A percentile compares a stretch with the other conserved stretches of the same genome.
Evolutionary conservation across 164 flowering plant genomes (phyloP).

Genomic region (Liriodendron chinense): DNA sequence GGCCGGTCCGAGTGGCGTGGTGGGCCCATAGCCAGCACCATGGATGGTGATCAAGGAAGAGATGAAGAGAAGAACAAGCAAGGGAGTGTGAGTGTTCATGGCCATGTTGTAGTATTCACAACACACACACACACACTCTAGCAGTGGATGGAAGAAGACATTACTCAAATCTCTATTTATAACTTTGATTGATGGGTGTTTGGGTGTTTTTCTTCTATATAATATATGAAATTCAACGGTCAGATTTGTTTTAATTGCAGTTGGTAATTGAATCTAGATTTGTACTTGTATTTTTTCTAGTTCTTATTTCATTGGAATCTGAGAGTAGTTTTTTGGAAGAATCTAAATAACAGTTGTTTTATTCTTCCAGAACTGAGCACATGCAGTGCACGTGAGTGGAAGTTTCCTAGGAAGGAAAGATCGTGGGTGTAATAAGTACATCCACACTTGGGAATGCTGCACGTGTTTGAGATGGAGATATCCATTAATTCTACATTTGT

Average conservation of each 20-base stretch:
- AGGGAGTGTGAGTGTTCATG: slow-evolving; percentile 6
- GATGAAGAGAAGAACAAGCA: slow-evolving; percentile 8
- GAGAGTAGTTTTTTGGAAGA: neutral
- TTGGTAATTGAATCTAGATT: neutral
- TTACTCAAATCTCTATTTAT: slow-evolving; percentile 6
- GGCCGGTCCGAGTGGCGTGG: slow-evolving; percentile 5
- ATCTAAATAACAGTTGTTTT: neutral
- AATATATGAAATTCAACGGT: neutral
- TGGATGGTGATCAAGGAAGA: slow-evolving; percentile 5
- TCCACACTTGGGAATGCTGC: no score
- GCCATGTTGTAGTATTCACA: neutral
- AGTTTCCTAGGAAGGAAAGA: neutral
- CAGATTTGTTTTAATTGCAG: slow-evolving; percentile 7
- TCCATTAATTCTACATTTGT: neutral
- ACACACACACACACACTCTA: neutral
- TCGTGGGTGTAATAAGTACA: neutral
- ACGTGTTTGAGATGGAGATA: neutral
- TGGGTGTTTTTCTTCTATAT: neutral
- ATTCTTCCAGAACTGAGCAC: neutral
- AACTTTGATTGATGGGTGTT: neutral
- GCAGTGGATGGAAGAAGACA: neutral
- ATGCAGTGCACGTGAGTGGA: neutral
- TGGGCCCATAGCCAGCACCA: slow-evolving; percentile 13
- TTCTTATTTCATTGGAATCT: neutral
- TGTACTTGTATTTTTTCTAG: neutral